Evolutionary conservation across 2,329 filamentous ascomycete species (phyloP).

Genomic region (Pochonia chlamydosporia): DNA sequence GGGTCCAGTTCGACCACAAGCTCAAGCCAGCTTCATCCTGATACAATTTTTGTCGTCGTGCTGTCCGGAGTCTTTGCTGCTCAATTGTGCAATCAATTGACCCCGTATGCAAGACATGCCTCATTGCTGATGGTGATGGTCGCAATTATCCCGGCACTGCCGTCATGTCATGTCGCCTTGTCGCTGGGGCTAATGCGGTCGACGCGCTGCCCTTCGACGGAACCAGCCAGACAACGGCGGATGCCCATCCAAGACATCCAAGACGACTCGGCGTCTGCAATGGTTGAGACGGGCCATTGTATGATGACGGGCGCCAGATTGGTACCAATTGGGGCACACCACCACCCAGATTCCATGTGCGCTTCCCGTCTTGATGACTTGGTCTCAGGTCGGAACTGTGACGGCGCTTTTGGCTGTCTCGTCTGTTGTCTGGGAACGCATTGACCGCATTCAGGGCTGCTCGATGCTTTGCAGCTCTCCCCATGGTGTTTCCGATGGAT

Average conservation of each 20-base stretch:
- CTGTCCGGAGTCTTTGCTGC: too few relatives aligned
- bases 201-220: neutral
- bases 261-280: neutral
- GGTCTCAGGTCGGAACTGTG: neutral
- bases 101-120: neutral
- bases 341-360: neutral
- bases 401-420: neutral
- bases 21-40: too few relatives aligned
- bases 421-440: neutral
- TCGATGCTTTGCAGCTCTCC: neutral
- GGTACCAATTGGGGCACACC: neutral
- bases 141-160: neutral
- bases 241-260: too few relatives aligned
- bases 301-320: neutral
- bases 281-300: neutral
- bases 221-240: slow-evolving; percentile 2
- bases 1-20: too few relatives aligned
- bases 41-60: too few relatives aligned
- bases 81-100: neutral
- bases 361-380: neutral
- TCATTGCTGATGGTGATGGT: neutral
- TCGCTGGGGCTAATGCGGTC: neutral
- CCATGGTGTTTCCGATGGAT: neutral
- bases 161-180: neutral
- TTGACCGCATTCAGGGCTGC: slow-evolving; percentile 2